phyloP scores from a whole-genome alignment of 2,329 filamentous ascomycete species.

The Neonectria hederae region DNA sequence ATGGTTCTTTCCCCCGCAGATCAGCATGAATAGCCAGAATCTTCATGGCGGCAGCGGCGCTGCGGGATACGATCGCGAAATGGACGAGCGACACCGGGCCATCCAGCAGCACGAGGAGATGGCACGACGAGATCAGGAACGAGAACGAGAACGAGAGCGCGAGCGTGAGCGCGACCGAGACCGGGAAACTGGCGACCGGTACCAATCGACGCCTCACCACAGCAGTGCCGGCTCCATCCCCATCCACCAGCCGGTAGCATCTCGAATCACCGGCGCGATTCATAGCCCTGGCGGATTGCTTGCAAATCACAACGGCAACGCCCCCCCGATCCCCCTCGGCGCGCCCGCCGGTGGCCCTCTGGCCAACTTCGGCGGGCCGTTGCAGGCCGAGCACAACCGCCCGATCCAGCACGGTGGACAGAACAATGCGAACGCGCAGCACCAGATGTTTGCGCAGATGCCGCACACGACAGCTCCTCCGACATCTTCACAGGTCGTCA shows the following conservation, averaged over 20 bases:
- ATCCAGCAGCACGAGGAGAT: slow-evolving; percentile 60
- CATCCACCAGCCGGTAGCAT: slow-evolving; percentile 92
- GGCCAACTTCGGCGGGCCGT: slow-evolving; percentile 63
- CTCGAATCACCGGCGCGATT: slow-evolving; percentile 81
- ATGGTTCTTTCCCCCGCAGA: slow-evolving; percentile 29
- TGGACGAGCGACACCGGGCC: slow-evolving; percentile 59
- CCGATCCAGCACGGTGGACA: slow-evolving; percentile 62
- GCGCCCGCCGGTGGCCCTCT: slow-evolving; percentile 59
- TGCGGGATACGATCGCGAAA: slow-evolving; percentile 57
- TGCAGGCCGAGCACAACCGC: slow-evolving; percentile 62
- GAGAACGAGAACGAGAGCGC: slow-evolving; percentile 67
- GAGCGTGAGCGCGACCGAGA: slow-evolving; percentile 65
- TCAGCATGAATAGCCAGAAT: slow-evolving; percentile 59
- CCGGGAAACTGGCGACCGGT: slow-evolving; percentile 72
- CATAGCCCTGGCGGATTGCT: slow-evolving; percentile 93
- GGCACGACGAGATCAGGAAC: slow-evolving; percentile 55
- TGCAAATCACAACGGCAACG: slow-evolving; percentile 72
- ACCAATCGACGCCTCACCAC: slow-evolving; percentile 78
- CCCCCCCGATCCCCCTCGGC: slow-evolving; percentile 62
- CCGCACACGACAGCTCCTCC: slow-evolving; percentile 60
- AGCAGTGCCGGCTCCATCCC: slow-evolving; percentile 89
- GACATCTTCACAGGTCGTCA: slow-evolving; percentile 63
- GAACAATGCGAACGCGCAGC: slow-evolving; percentile 56
- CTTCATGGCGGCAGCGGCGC: slow-evolving; percentile 53
- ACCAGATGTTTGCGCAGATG: slow-evolving; percentile 68